Conservation (phyloP, 1,139 yeast species). For the Saccharomyces hybrid region DNA sequence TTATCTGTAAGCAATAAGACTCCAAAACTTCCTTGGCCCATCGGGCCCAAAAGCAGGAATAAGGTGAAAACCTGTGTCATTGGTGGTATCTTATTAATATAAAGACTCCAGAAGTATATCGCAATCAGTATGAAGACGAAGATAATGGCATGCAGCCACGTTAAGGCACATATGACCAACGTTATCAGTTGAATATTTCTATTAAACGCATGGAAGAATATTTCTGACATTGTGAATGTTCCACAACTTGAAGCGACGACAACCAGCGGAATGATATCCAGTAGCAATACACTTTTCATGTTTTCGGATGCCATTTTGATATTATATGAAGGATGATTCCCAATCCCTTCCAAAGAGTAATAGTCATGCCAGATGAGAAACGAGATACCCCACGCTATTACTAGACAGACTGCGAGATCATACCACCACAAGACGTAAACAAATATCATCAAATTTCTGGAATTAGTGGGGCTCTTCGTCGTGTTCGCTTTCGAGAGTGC, state of each 20-base stretch:
- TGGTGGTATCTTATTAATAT: conserved; percentile 54
- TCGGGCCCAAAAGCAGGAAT: conserved; percentile 58
- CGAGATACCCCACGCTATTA: conserved; percentile 50
- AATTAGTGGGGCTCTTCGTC: conserved; percentile 11
- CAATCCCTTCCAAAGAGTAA: conserved; percentile 28
- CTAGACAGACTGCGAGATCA: conserved; percentile 44
- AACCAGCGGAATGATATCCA: conserved; percentile 71
- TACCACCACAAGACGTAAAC: conserved; percentile 66
- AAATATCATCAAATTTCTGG: conserved; percentile 35
- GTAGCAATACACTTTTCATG: conserved; percentile 31
- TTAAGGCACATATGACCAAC: conserved; percentile 45
- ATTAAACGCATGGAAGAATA: conserved; percentile 39
- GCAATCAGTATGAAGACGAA: conserved; percentile 52
- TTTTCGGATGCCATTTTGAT: conserved; percentile 15
- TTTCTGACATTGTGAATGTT: conserved; percentile 36
- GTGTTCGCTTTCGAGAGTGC: conserved; percentile 32
- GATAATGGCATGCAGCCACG: conserved; percentile 64
- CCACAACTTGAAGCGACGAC: conserved; percentile 68
- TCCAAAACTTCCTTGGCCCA: conserved; percentile 79
- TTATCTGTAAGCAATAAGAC: conserved; percentile 52
- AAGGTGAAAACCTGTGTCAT: conserved; percentile 41
- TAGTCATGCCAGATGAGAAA: conserved; percentile 38
- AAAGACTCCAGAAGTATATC: conserved; percentile 51
- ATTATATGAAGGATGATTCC: conserved; percentile 34
- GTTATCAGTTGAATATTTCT: conserved; percentile 40